Conservation (phyloP, 202 grass and related monocot species). For the Elaeis oleifera region DNA sequence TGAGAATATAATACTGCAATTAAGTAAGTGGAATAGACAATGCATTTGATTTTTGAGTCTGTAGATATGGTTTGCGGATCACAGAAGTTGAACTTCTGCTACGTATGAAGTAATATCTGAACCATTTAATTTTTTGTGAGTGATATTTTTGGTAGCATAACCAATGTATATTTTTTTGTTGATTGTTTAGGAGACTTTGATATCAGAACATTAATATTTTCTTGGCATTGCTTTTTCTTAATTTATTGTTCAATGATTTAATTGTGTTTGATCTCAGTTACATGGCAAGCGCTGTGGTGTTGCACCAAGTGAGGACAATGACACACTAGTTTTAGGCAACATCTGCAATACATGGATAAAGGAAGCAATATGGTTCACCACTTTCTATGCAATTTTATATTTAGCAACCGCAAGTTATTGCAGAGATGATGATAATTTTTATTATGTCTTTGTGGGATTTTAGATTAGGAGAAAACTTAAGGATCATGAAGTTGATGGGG, state of each 20-base stretch:
- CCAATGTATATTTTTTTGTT: too few species aligned
- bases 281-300: slow-evolving; percentile 48
- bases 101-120: too few species aligned
- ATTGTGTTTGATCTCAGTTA: slow-evolving; percentile 27
- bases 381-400: slow-evolving; percentile 3
- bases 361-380: slow-evolving; percentile 42
- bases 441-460: neutral
- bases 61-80: too few species aligned
- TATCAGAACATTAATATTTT: too few species aligned
- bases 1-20: too few species aligned
- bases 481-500: slow-evolving; percentile 44
- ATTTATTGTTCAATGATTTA: neutral
- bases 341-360: slow-evolving; percentile 86
- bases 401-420: neutral
- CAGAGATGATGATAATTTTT: neutral
- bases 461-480: slow-evolving; percentile 47
- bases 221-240: too few species aligned
- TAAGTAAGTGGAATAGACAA: too few species aligned
- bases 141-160: too few species aligned
- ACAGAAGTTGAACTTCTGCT: too few species aligned
- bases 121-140: too few species aligned
- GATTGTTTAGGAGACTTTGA: too few species aligned
- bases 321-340: slow-evolving; percentile 65
- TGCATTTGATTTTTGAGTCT: too few species aligned
- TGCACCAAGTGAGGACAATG: slow-evolving; percentile 57